A percentile compares a stretch with the other conserved stretches of the same genome.
Conservation (phyloP, 2,329 filamentous ascomycete genomes). For the Pestalotiopsis sp. region DNA sequence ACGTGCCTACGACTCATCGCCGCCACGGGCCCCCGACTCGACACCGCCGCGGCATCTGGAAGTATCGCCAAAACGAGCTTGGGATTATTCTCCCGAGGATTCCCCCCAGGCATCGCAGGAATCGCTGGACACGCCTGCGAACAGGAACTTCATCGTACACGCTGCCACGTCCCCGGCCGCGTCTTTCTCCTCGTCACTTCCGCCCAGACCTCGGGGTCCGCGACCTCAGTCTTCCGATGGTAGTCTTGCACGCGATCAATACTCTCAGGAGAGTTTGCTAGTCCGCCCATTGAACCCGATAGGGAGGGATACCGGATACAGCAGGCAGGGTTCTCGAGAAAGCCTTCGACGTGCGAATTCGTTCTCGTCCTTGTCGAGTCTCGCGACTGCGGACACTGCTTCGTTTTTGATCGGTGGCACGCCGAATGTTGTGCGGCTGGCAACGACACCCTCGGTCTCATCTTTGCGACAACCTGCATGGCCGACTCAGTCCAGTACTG, state of each 20-base stretch:
- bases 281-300: conserved; percentile 55
- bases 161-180: conserved; percentile 43
- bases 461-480: conserved; percentile 24
- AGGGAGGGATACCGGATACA: conserved; percentile 44
- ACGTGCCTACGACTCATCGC: conserved; percentile 14
- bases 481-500: conserved; percentile 21
- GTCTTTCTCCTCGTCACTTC: conserved; percentile 32
- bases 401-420: conserved; percentile 39
- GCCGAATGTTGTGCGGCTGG: conserved; percentile 38
- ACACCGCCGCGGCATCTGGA: conserved; percentile 44
- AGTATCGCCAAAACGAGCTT: conserved; percentile 24
- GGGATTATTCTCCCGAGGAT: conserved; percentile 15
- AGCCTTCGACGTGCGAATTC: conserved; percentile 51
- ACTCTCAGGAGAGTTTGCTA: conserved; percentile 61
- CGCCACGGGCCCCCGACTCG: conserved; percentile 31
- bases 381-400: conserved; percentile 49
- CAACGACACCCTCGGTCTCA: conserved; percentile 26
- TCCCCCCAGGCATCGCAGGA: neutral
- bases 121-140: conserved; percentile 31
- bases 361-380: conserved; percentile 55
- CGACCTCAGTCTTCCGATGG: conserved; percentile 33
- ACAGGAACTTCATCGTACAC: conserved; percentile 54
- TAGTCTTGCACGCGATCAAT: conserved; percentile 41
- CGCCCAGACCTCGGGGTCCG: conserved; percentile 26
- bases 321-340: conserved; percentile 52